Evolutionary conservation across 768 basidiomycete genomes (phyloP).

Genomic region (Rhodotorula taiwanensis): DNA sequence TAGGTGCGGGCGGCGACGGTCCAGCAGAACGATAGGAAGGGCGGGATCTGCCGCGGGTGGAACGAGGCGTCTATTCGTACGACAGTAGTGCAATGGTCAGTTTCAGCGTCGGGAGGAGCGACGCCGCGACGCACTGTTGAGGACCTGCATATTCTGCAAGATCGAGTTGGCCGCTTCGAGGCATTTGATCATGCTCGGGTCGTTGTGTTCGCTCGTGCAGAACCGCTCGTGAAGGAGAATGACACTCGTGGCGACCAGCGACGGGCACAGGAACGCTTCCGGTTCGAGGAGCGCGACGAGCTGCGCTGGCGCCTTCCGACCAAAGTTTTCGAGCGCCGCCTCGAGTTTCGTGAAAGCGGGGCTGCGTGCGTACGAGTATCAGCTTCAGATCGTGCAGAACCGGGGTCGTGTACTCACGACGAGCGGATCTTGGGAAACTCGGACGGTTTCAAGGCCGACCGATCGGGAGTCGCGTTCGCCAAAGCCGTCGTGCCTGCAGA

Average conservation of each 20-base stretch:
- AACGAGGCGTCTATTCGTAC: conserved; percentile 4
- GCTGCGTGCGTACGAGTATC: not conserved
- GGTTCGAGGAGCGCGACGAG: conserved; percentile 17
- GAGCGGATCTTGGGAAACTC: conserved; percentile 14
- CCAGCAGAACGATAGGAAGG: conserved; percentile 4
- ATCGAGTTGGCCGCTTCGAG: not conserved
- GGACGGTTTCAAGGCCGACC: not conserved
- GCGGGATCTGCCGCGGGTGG: conserved; percentile 14
- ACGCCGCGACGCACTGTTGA: not conserved
- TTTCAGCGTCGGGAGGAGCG: not conserved
- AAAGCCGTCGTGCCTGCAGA: conserved; percentile 2
- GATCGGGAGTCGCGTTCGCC: not conserved
- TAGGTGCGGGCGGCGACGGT: not conserved
- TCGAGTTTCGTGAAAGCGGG: conserved; percentile 12
- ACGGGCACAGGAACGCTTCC: conserved; percentile 5
- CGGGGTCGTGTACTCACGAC: not conserved
- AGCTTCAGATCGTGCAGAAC: not conserved
- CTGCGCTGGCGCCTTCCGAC: not conserved
- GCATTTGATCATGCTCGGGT: conserved; percentile 8
- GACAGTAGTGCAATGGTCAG: not conserved
- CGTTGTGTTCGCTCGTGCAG: not conserved
- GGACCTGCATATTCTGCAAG: conserved; percentile 2
- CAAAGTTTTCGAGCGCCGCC: conserved; percentile 4
- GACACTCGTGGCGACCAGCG: not conserved
- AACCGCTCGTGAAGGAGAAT: conserved; percentile 13